Conservation (phyloP, 2,329 filamentous ascomycete species). For the Botrytis pseudocinerea region DNA sequence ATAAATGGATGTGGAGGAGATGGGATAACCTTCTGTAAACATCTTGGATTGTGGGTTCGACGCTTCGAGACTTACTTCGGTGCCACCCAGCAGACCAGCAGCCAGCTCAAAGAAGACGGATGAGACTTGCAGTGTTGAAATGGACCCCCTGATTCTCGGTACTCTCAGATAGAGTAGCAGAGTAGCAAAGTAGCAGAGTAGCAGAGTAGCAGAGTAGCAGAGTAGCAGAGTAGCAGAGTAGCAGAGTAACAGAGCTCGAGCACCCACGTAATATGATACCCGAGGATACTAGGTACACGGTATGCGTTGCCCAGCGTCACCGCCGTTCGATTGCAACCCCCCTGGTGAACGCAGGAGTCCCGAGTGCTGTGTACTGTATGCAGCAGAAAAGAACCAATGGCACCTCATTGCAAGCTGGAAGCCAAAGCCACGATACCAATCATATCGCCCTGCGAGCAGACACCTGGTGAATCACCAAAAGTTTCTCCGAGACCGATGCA, state of each 20-base stretch:
- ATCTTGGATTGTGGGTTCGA: neutral
- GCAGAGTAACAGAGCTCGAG: neutral
- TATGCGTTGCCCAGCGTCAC: neutral
- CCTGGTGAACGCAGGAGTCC: neutral
- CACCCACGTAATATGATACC: neutral
- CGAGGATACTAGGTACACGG: neutral
- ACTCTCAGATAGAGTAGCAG: neutral
- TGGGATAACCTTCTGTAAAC: too few relatives aligned
- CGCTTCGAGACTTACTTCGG: neutral
- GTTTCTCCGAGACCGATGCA: neutral
- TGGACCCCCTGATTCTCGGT: neutral
- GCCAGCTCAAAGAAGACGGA: neutral
- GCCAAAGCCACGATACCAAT: neutral
- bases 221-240: too few relatives aligned
- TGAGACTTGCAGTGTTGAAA: neutral
- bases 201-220: too few relatives aligned
- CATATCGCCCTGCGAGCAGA: neutral
- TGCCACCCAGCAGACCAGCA: neutral
- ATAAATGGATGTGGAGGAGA: neutral
- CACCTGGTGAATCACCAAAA: neutral
- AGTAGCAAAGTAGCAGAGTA: too few relatives aligned
- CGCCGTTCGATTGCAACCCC: neutral
- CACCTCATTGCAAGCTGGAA: neutral
- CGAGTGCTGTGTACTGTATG: neutral
- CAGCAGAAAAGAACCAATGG: neutral